Evolutionary conservation across 768 basidiomycete genomes (phyloP), one percentile per base, ranked within the genome.

Genomic region (Dictyophora rubrovolvata): DNA sequence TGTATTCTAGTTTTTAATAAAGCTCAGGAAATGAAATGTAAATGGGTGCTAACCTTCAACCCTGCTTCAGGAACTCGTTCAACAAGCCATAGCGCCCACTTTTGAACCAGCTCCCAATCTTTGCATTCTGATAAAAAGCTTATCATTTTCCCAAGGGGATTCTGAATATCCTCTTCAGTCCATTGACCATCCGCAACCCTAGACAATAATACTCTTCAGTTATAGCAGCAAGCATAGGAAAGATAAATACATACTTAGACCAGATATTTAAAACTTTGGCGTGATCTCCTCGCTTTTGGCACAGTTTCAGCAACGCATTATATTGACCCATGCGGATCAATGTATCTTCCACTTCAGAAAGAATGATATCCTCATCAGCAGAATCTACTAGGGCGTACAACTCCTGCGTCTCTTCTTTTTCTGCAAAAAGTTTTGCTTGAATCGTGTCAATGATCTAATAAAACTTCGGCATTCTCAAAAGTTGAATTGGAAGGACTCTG

Each of bases 21-120:
- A 28, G 28, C 62, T 9, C 37, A 50, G 49, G 20, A 22, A 20
- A 48, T 49, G 7, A n/a, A 11, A 48, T 22, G 16, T 33, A 9
- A 21, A 51, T 33, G 56, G 28, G 18, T 36, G n/a, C 67, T 51
- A 61, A 89, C 91, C 74, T 83, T 82, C 22, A 96, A 69, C 4
- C 85, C 91, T 48, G 78, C 80, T 22, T 86, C 83, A 0, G 82
- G 73, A 69, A 89, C 83, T 37, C 78, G 77, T 63, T 78, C 80
- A 1, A 84, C 77, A 20, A 96, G 71, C 93, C 93, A 95, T 8
- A 89, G 71, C 2, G 81, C 86, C 84, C 92, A 93, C 54, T 79
- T 77, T 61, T 86, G 83, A 4, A 83, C 80, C 55, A 92, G 65
- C 2, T 72, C 65, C 22, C 80, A 79, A 65, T 89, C 84, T 60